Evolutionary conservation across 305 asterid species (phyloP).

Genomic region (Andrographis paniculata): DNA sequence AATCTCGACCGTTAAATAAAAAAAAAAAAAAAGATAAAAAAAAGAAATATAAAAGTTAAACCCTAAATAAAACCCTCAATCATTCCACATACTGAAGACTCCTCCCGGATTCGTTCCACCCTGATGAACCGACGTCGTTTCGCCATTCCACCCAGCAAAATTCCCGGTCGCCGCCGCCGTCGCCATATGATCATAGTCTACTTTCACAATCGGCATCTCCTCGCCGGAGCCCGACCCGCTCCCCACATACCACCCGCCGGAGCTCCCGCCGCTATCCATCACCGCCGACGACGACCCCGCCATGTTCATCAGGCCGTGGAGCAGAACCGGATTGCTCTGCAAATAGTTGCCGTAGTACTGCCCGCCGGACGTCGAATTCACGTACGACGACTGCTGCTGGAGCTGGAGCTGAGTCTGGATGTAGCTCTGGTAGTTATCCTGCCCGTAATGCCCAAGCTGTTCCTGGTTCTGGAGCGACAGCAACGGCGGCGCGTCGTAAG

Average conservation of each 20-base stretch:
- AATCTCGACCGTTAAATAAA: not conserved
- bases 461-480: slow-evolving; percentile 53
- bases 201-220: slow-evolving; percentile 50
- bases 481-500: slow-evolving; percentile 36
- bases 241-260: slow-evolving; percentile 45
- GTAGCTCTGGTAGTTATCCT: slow-evolving; percentile 39
- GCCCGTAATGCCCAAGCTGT: slow-evolving; percentile 16
- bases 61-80: too few species aligned
- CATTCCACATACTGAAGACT: slow-evolving; percentile 72
- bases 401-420: slow-evolving; percentile 53
- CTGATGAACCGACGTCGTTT: slow-evolving; percentile 36
- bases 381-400: slow-evolving; percentile 32
- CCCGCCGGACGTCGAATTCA: not conserved
- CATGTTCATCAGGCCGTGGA: slow-evolving; percentile 52
- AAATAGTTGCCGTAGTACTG: slow-evolving; percentile 26
- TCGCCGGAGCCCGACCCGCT: slow-evolving; percentile 34
- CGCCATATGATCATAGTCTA: slow-evolving; percentile 55
- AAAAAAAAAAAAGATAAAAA: not conserved
- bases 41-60: too few species aligned
- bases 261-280: slow-evolving; percentile 31
- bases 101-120: slow-evolving; percentile 40
- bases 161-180: slow-evolving; percentile 19
- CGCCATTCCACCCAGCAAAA: slow-evolving; percentile 58
- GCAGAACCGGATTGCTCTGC: slow-evolving; percentile 39
- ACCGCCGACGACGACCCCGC: slow-evolving; percentile 26